A percentile compares a stretch with the other conserved stretches of the same genome.
phyloP scores from a whole-genome alignment of 768 basidiomycete genomes.

The Suillus spraguei region DNA sequence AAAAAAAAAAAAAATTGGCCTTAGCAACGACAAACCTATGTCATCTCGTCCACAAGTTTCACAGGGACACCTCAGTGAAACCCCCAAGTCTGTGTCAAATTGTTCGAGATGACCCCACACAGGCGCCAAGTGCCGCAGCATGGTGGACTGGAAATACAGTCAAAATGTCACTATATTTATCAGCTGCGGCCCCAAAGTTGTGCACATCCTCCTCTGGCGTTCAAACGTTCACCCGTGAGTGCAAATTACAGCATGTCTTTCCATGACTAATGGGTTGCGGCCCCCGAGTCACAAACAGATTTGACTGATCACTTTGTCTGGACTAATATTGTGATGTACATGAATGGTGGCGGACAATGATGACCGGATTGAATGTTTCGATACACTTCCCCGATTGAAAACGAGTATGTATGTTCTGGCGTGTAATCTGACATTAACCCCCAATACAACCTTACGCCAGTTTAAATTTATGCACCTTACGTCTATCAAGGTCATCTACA shows the following conservation, averaged over 20 bases:
- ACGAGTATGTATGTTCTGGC: too few relatives aligned
- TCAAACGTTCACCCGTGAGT: not conserved
- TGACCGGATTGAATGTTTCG: too few relatives aligned
- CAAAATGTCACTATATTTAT: not conserved
- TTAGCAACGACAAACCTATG: conserved; percentile 8
- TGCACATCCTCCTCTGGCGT: not conserved
- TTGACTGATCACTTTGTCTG: not conserved
- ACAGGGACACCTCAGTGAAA: not conserved
- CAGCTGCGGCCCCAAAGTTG: not conserved
- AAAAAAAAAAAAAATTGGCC: too few relatives aligned
- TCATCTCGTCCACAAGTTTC: not conserved
- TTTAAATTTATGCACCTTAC: too few relatives aligned
- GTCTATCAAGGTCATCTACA: too few relatives aligned
- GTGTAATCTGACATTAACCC: too few relatives aligned
- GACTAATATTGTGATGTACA: too few relatives aligned
- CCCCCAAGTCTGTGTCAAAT: not conserved
- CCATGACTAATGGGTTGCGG: not conserved
- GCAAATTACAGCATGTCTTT: not conserved
- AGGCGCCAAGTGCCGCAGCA: not conserved
- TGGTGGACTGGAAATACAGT: not conserved
- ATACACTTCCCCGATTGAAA: too few relatives aligned
- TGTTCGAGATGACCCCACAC: not conserved
- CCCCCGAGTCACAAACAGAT: not conserved
- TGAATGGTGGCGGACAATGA: too few relatives aligned
- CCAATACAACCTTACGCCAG: too few relatives aligned